Conservation (phyloP, 257 asterid species). For the Linderniella brevidens region DNA sequence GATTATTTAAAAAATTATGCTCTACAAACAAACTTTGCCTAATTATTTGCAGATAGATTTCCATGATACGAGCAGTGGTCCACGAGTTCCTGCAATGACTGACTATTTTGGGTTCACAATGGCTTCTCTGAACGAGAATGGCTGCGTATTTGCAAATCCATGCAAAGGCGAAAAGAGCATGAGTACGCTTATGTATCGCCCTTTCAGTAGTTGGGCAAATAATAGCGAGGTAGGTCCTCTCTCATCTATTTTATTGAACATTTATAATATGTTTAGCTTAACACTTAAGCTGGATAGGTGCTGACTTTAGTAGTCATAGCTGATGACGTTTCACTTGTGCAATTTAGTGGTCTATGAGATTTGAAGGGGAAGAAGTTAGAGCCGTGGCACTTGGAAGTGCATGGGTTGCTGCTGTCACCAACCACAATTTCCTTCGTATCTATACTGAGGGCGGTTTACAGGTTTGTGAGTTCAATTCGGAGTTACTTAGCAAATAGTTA, state of each 20-base stretch:
- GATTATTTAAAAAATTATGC: no score
- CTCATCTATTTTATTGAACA: slow-evolving; percentile 1
- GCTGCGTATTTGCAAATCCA: slow-evolving; percentile 86
- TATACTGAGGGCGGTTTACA: slow-evolving; percentile 84
- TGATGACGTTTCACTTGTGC: slow-evolving; percentile 16
- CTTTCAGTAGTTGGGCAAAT: slow-evolving; percentile 89
- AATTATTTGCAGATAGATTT: slow-evolving; percentile 61
- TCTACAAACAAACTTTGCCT: no score
- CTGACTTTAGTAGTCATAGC: not conserved
- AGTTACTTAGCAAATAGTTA: not conserved
- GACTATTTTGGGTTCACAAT: slow-evolving; percentile 94
- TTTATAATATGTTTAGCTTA: no score
- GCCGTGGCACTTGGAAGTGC: slow-evolving; percentile 78
- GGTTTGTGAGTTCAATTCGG: slow-evolving; percentile 29
- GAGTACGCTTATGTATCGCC: slow-evolving; percentile 96
- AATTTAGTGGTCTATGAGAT: slow-evolving; percentile 92
- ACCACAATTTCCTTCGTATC: slow-evolving; percentile 75
- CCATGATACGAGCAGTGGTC: slow-evolving; percentile 91
- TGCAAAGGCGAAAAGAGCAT: slow-evolving; percentile 90
- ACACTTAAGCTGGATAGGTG: not conserved
- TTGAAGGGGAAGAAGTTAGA: slow-evolving; percentile 91
- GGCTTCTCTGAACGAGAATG: slow-evolving; percentile 81
- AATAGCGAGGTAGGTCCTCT: slow-evolving; percentile 71
- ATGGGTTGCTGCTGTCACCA: slow-evolving; percentile 93
- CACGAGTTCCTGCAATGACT: slow-evolving; percentile 93